Evolutionary conservation across 78 protist species (phyloP), one percentile per base, ranked within the genome.

Genomic region (Anaeramoeba ignava): DNA sequence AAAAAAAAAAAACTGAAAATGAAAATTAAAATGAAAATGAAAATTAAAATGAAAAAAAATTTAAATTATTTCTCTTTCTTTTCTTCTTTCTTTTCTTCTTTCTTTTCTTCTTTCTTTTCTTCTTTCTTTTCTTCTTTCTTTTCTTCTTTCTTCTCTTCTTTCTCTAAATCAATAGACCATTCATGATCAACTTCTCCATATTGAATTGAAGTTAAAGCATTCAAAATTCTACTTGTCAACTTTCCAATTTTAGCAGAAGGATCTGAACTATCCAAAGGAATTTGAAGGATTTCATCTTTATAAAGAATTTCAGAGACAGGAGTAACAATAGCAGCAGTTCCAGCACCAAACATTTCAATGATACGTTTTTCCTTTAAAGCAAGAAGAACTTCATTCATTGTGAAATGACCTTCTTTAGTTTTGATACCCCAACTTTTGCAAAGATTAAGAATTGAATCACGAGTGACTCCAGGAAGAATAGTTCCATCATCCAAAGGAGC

Each of bases 381-480:
- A 41, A 90, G 39, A 33, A 89, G 73, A 40, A 96, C 79, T 40
- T 96, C 94, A 12, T 78, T 34, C 92, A 97, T 95, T 42, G 93
- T 91, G 83, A 88, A 86, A 33, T 31, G 41, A 39, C 89, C 83
- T 91, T 95, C 99, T 41, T 38, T 81, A 34, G 93, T 95, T 84
- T 93, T 90, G 73, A 89, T 93, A 39, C 90, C 92, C 92, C 93
- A 83, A 38, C 42, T 0, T 34, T 85, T 41, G 33, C 90, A 86
- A 41, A 96, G 85, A 38, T 38, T 3, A 33, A 97, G 40, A n/a
- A 97, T 90, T 1, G 95, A 90, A 82, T 93, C 93, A 83, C 99
- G 96, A n/a, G 98, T 96, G 82, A 97, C 93, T 39, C 98, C 98
- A 3, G 96, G 98, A 2, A 97, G 89, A 68, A 97, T 94, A 36